Evolutionary conservation across 2,329 filamentous ascomycete species (phyloP), one percentile per base, ranked within the genome.

Genomic region (Hymenoscyphus repandus): DNA sequence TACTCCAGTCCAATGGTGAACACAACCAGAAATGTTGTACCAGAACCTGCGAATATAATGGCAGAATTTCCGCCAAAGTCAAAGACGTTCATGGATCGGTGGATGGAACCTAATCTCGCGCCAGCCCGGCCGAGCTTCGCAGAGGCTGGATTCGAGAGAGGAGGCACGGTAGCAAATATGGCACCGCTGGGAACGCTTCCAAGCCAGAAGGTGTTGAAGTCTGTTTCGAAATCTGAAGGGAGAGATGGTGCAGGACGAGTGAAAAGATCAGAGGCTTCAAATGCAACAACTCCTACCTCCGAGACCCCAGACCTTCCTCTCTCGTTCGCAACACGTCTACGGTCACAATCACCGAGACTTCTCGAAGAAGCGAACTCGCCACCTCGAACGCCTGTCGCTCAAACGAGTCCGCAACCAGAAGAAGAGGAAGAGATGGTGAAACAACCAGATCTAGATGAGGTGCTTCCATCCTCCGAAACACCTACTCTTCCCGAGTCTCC

Each of bases 121-220:
- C 64, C 68, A 43, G 74, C 75, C 42, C 72, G 72, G 42, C 76
- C 90, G 10, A 92, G 86, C 66, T 95, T 85, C 65, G 82, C 88
- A 72, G 89, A 95, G 66, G 59, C 62, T 36, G 87, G 86, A 40
- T 77, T 93, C 59, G 74, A 85, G 62, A 77, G 85, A 44, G 81
- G 83, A 67, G 88, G 88, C 57, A 87, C 95, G 15, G 74, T 95
- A 52, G 85, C 88, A 68, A 85, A 85, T 62, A 95, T 95, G 90
- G 84, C 83, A 47, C 85, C 90, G 22, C 72, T 96, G 50, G 90
- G 90, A 37, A 78, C 83, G 49, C 75, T 83, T 59, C 90, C 90
- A 11, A 77, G 76, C 18, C 70, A 77, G 43, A 78, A 81, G 65
- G 73, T 83, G 58, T 81, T 82, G 70, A 75, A 71, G 62, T 65